phyloP scores from a whole-genome alignment of 495 filamentous ascomycete species.

The Chaetomium fimeti region DNA sequence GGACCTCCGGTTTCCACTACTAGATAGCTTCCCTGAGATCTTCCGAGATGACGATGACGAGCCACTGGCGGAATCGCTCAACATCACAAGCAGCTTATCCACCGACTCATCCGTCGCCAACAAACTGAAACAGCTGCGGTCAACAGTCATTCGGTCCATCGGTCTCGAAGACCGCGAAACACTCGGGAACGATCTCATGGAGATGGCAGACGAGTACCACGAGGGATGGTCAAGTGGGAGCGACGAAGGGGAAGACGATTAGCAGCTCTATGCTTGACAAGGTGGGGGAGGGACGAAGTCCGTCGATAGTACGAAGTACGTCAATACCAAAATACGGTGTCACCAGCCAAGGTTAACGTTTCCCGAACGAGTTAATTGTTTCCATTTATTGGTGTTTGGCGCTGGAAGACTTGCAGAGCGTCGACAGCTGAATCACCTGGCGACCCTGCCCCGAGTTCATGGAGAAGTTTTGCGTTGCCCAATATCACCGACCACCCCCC shows the following conservation, averaged over 20 bases:
- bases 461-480: no score
- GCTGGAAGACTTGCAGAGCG: no score
- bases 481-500: no score
- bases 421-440: no score
- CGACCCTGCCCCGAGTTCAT: no score
- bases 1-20: constrained; percentile 66
- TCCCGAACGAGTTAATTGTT: not conserved
- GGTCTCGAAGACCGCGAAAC: constrained; percentile 76
- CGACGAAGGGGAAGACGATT: constrained; percentile 75
- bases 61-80: constrained; percentile 45
- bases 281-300: not conserved
- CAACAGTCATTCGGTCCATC: constrained; percentile 55
- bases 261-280: not conserved
- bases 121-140: constrained; percentile 64
- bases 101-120: constrained; percentile 69
- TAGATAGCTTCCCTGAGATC: constrained; percentile 77
- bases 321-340: not conserved
- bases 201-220: constrained; percentile 82
- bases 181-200: constrained; percentile 77
- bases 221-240: constrained; percentile 86
- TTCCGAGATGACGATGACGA: constrained; percentile 50
- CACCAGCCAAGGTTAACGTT: not conserved
- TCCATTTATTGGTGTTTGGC: no score
- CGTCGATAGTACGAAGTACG: not conserved
- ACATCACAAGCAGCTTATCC: constrained; percentile 64